Conservation (phyloP, 148 eudicot genomes). For the Arctostaphylos glauca region DNA sequence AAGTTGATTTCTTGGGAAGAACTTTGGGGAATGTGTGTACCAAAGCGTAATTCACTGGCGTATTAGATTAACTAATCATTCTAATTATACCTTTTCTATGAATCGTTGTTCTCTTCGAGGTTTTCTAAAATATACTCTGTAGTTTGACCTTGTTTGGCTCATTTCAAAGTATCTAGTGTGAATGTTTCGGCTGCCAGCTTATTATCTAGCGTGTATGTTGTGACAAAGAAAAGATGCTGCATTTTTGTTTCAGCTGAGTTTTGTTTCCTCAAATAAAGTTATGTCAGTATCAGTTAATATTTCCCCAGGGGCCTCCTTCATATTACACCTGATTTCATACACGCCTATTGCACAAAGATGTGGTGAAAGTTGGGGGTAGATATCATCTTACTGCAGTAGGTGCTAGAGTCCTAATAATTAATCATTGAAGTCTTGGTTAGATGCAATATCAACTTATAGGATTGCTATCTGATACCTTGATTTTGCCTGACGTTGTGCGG, state of each 20-base stretch:
- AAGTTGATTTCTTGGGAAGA: not conserved
- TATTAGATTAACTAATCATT: not conserved
- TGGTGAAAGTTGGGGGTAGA: constrained; percentile 3
- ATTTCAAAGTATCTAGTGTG: not conserved
- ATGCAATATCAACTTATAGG: not conserved
- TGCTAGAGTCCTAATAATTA: not conserved
- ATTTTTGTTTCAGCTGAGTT: not conserved
- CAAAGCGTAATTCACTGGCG: no score
- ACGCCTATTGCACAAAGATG: not conserved
- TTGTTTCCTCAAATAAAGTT: not conserved
- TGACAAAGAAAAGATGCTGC: not conserved
- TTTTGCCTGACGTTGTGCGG: constrained; percentile 9
- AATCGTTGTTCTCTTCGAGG: not conserved
- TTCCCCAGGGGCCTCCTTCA: not conserved
- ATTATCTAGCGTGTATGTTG: not conserved
- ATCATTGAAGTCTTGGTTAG: constrained; percentile 1
- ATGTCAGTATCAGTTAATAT: constrained; percentile 9
- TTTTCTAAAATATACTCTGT: not conserved
- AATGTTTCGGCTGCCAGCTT: not conserved
- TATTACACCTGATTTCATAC: not conserved
- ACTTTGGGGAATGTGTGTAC: no score
- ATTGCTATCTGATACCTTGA: not conserved
- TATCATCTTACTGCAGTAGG: not conserved
- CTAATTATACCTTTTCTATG: not conserved
- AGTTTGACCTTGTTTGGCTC: not conserved